Evolutionary conservation across 305 asterid genomes (phyloP).

Genomic region (Fraxinus nigra): DNA sequence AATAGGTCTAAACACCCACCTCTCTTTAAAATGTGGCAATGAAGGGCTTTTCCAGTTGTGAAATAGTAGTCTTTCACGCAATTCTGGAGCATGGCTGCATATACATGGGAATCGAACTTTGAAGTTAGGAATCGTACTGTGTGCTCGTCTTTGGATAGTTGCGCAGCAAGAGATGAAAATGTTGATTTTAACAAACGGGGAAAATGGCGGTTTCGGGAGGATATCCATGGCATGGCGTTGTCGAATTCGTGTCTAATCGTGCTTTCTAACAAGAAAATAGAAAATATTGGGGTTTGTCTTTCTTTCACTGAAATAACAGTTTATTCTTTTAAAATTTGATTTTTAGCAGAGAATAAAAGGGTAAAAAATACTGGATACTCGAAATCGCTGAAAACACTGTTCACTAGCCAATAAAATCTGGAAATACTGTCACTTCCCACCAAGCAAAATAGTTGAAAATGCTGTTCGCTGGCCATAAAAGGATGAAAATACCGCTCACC

Average conservation of each 20-base stretch:
- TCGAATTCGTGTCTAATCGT: not conserved
- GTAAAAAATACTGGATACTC: not conserved
- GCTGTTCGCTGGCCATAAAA: not conserved
- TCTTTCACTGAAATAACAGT: not conserved
- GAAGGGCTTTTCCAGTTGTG: slow-evolving; percentile 27
- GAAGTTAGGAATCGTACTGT: not conserved
- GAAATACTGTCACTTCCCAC: not conserved
- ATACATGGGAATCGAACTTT: slow-evolving; percentile 31
- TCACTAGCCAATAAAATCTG: not conserved
- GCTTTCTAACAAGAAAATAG: not conserved
- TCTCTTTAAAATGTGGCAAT: slow-evolving; percentile 31
- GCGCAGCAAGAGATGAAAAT: slow-evolving; percentile 20
- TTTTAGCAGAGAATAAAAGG: not conserved
- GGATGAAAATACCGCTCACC: not conserved
- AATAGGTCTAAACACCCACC: slow-evolving; percentile 39
- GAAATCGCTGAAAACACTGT: not conserved
- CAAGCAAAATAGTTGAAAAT: not conserved
- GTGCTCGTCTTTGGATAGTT: not conserved
- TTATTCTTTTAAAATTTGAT: no score
- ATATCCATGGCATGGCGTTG: slow-evolving; percentile 18
- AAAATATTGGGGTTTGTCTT: not conserved
- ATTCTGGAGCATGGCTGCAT: slow-evolving; percentile 29
- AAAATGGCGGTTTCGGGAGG: not conserved
- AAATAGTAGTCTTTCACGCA: slow-evolving; percentile 22
- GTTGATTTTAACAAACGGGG: not conserved